phyloP scores from a whole-genome alignment of 495 filamentous ascomycete species.

The Xylaria intraflava region DNA sequence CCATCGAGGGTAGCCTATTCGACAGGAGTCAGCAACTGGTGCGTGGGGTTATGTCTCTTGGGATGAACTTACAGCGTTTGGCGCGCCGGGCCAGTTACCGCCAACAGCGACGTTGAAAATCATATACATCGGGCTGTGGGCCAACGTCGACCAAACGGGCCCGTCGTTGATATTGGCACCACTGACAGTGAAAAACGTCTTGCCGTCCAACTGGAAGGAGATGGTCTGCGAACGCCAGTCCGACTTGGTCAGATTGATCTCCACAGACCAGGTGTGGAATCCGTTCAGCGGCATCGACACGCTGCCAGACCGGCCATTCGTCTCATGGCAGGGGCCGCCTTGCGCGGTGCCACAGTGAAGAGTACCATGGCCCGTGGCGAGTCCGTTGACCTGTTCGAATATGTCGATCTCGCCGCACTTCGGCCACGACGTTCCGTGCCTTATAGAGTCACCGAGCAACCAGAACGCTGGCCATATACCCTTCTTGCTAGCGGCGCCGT shows the following conservation, averaged over 20 bases:
- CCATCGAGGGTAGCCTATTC: slow-evolving; percentile 31
- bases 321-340: slow-evolving; percentile 45
- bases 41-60: background rate
- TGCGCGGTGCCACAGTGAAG: slow-evolving; percentile 38
- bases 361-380: slow-evolving; percentile 38
- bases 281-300: slow-evolving; percentile 29
- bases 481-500: slow-evolving; percentile 27
- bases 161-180: slow-evolving; percentile 38
- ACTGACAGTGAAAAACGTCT: slow-evolving; percentile 30
- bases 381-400: slow-evolving; percentile 46
- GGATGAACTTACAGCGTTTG: slow-evolving; percentile 26
- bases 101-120: slow-evolving; percentile 48
- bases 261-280: slow-evolving; percentile 43
- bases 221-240: slow-evolving; percentile 41
- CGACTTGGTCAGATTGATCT: slow-evolving; percentile 36
- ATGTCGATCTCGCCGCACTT: slow-evolving; percentile 48
- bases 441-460: slow-evolving; percentile 45
- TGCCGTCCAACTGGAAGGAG: slow-evolving; percentile 39
- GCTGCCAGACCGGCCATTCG: slow-evolving; percentile 26
- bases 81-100: slow-evolving; percentile 36
- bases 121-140: slow-evolving; percentile 40
- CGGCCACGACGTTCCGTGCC: slow-evolving; percentile 44
- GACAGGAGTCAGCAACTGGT: background rate
- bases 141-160: slow-evolving; percentile 39
- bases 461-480: slow-evolving; percentile 52